Conservation (phyloP, 208 protist species). For the Zelonia costaricensis region DNA sequence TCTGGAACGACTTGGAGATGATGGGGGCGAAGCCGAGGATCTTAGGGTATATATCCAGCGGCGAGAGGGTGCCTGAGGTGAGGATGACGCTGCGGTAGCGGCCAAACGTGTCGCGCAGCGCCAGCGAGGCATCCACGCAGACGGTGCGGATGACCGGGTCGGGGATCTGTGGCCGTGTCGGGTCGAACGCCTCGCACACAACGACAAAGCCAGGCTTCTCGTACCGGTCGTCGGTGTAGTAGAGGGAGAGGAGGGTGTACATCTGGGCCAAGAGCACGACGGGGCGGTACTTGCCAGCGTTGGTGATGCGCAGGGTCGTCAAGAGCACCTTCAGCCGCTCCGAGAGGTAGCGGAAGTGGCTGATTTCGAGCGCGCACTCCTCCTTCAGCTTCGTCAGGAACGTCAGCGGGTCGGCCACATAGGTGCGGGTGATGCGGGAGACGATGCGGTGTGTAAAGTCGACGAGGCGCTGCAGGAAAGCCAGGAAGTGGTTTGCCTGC, state of each 20-base stretch:
- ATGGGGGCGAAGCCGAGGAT: conserved; percentile 97
- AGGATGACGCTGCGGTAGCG: conserved; percentile 97
- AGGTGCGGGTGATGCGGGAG: conserved; percentile 81
- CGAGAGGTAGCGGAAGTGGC: conserved; percentile 83
- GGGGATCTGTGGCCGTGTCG: conserved; percentile 83
- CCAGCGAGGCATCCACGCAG: conserved; percentile 97
- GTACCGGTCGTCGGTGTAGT: conserved; percentile 91
- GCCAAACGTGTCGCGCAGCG: conserved; percentile 95
- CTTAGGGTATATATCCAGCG: conserved; percentile 99
- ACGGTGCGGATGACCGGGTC: conserved; percentile 92
- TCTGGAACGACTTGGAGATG: conserved; percentile 92
- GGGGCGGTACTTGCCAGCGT: conserved; percentile 92
- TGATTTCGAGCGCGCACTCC: conserved; percentile 84
- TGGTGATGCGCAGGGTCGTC: conserved; percentile 95
- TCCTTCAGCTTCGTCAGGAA: conserved; percentile 90
- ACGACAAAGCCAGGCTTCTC: conserved; percentile 91
- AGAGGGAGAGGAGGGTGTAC: conserved; percentile 94
- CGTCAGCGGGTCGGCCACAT: conserved; percentile 87
- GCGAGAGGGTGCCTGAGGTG: conserved; percentile 97
- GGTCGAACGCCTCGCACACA: conserved; percentile 97
- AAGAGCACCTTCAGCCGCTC: conserved; percentile 95
- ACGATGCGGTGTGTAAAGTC: conserved; percentile 94
- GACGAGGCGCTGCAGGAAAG: conserved; percentile 93
- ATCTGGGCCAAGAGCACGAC: conserved; percentile 95
- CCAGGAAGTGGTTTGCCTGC: conserved; percentile 96